phyloP scores from a whole-genome alignment of 129 eudicot genomes.

The Lactuca saligna region DNA sequence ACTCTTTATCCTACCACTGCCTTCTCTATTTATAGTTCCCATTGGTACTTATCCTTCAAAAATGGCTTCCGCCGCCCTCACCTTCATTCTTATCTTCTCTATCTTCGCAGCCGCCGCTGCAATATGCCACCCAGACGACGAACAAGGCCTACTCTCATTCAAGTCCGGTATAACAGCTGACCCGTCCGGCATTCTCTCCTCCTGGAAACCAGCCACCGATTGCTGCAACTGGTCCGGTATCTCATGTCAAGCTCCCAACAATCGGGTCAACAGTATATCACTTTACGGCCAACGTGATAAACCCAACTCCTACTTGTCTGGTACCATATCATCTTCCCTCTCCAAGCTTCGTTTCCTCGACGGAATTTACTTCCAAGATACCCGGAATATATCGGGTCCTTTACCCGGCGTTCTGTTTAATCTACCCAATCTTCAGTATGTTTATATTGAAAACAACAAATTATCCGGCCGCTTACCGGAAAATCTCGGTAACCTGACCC shows the following conservation, averaged over 20 bases:
- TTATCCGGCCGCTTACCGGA: conserved; percentile 49
- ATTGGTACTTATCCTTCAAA: too few species aligned
- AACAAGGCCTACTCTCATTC: conserved; percentile 35
- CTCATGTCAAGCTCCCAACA: conserved; percentile 26
- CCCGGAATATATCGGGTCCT: conserved; percentile 40
- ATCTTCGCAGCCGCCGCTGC: conserved; percentile 10
- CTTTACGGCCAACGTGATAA: conserved; percentile 19
- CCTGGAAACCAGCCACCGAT: conserved; percentile 55
- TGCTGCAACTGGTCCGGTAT: conserved; percentile 58
- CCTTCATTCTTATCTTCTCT: neutral
- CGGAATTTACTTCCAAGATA: conserved; percentile 26
- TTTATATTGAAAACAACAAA: conserved; percentile 44
- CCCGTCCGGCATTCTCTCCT: conserved; percentile 46
- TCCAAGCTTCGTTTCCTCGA: conserved; percentile 34
- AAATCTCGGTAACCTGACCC: conserved; percentile 34
- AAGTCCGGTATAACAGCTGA: conserved; percentile 50
- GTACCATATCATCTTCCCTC: conserved; percentile 45
- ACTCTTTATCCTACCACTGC: too few species aligned
- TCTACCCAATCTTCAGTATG: conserved; percentile 27
- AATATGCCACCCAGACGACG: conserved; percentile 49
- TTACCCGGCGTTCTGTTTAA: conserved; percentile 31
- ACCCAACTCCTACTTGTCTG: conserved; percentile 31
- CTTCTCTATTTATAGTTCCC: too few species aligned
- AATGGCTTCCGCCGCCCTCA: neutral
- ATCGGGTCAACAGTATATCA: conserved; percentile 38